A percentile compares a stretch with the other conserved stretches of the same genome.
phyloP scores from a whole-genome alignment of 495 filamentous ascomycete genomes.

The Podospora pseudopauciseta region DNA sequence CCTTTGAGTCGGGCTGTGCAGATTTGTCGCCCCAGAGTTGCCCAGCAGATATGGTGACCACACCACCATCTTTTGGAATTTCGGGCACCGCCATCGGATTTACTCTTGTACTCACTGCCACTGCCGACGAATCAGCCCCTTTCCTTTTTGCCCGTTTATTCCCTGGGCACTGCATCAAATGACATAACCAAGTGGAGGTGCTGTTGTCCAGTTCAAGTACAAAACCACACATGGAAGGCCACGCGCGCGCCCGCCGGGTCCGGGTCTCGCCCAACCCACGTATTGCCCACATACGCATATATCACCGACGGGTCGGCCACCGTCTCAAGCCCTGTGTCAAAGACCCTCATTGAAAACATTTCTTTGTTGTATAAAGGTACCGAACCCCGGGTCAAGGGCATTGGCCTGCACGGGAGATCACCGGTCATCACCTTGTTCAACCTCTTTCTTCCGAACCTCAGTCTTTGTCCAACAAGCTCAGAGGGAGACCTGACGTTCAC shows the following conservation, averaged over 20 bases:
- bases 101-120: neutral
- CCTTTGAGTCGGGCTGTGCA: neutral
- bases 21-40: neutral
- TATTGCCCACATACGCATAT: neutral
- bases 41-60: conserved; percentile 4
- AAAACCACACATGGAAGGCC: neutral
- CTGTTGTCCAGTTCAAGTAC: neutral
- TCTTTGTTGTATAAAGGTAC: neutral
- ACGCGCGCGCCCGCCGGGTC: neutral
- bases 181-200: neutral
- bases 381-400: neutral
- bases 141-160: conserved; percentile 2
- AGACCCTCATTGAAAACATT: conserved; percentile 2
- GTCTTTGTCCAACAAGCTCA: neutral
- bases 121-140: neutral
- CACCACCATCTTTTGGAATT: conserved; percentile 1
- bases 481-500: neutral
- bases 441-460: neutral
- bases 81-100: neutral
- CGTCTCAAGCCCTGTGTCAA: conserved; percentile 10
- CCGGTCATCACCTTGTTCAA: neutral
- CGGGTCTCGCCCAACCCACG: neutral
- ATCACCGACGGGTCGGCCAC: neutral
- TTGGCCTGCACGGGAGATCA: neutral
- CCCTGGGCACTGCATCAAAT: neutral